Base-by-base conservation (phyloP, 192 early-diverging fungal genomes). In the Coemansia sp. region DNA sequence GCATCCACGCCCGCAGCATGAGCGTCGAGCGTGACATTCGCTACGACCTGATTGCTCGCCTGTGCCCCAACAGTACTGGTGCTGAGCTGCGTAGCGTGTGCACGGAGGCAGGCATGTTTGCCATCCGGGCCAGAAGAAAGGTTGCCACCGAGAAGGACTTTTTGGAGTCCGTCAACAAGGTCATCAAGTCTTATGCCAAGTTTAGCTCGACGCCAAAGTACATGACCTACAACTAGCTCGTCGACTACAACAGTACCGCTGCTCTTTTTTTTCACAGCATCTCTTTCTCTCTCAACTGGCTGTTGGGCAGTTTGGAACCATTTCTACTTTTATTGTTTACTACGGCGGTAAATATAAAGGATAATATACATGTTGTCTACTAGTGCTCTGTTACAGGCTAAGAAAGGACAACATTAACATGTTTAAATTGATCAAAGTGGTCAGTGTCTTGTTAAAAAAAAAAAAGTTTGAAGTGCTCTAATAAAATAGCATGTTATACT, bases 71-170 rank as follows among this genome's bases (percentile, higher is more conserved):
- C 83, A 94, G 95, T 68, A 99, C 98, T 1, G 97, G 97, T 66
- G 98, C 98, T 20, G 98, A 99, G 85, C 86, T 99, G 64, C 91
- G 98, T 68, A 94, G 92, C 79, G 98, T 99, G 62, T 99, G 98
- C 87, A 99, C 98, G 34, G 98, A 99, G 85, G 97, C 98, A 9
- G 98, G 98, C 66, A 99, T 99, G 98, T 99, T 95, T 89, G 98
- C 98, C 2, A 99, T 99, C 71, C 89, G 98, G 13, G 93, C 95
- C 62, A 89, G 98, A 79, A 91, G 97, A 89, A 98, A 98, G 92
- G 89, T 98, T 18, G 97, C 98, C 20, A 98, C 95, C 24, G 98
- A 99, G 80, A 98, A 99, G 88, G 98, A 99, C 87, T 99, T 98
- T 86, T 89, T 99, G 86, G 97, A 99, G 80, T 87, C 96, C 29